Conservation (phyloP, 139 green algal species). For the Limnomonas spitsbergensis region DNA sequence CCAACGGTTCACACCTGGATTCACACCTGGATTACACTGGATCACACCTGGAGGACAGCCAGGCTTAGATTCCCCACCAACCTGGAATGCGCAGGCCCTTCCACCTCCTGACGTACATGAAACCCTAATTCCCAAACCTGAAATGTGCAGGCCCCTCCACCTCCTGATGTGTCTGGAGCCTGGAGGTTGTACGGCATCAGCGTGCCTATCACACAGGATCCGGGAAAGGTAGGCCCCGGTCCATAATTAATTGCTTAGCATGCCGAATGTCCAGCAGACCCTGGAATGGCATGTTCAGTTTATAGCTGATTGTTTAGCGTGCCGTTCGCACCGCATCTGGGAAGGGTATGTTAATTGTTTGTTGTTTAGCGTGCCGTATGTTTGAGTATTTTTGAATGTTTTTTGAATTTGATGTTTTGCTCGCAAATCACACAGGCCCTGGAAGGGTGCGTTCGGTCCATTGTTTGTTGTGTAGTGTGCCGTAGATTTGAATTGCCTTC, state of each 20-base stretch:
- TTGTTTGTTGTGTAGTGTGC: too few species aligned
- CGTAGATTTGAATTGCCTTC: too few species aligned
- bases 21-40: too few species aligned
- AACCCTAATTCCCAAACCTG: too few species aligned
- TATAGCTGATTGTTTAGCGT: too few species aligned
- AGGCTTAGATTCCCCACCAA: too few species aligned
- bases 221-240: constrained; percentile 43
- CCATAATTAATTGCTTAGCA: neutral
- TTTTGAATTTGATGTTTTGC: too few species aligned
- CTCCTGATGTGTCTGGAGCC: neutral
- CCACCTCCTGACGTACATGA: neutral
- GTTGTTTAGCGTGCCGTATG: neutral
- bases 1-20: too few species aligned
- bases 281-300: neutral
- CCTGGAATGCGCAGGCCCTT: too few species aligned
- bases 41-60: too few species aligned
- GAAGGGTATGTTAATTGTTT: neutral
- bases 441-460: too few species aligned
- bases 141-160: neutral
- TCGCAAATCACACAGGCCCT: too few species aligned
- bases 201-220: constrained; percentile 43
- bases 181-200: constrained; percentile 51
- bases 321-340: neutral
- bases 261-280: neutral
- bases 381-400: neutral